Evolutionary conservation across 257 asterid genomes (phyloP).

Genomic region (Primulina eburnea): DNA sequence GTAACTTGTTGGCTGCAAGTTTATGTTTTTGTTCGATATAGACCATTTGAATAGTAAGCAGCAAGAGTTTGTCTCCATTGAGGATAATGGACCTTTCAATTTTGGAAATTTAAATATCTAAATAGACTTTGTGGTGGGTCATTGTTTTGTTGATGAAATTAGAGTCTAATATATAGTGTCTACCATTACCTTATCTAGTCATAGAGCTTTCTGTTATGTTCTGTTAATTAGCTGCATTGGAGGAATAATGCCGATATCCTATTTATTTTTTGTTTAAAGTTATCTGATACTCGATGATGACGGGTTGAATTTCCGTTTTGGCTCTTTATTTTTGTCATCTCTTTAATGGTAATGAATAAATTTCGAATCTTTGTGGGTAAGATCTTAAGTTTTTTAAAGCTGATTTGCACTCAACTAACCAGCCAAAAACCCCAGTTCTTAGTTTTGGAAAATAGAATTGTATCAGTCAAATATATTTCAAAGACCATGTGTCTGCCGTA

Average conservation of each 20-base stretch:
- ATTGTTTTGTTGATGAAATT: constrained; percentile 8
- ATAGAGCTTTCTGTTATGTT: background rate
- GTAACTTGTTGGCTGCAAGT: constrained; percentile 17
- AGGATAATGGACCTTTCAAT: background rate
- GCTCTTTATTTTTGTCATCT: background rate
- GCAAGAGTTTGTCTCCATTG: background rate
- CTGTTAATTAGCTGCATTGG: background rate
- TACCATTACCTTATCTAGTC: background rate
- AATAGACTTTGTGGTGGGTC: background rate
- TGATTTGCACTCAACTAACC: background rate
- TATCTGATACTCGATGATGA: background rate
- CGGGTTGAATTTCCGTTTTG: background rate
- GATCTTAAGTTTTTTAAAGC: background rate
- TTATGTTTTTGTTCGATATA: constrained; percentile 1
- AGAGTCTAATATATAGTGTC: background rate
- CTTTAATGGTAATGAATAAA: background rate
- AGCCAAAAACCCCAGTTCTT: background rate
- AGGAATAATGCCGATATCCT: background rate
- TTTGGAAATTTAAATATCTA: background rate
- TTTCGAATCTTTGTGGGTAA: background rate
- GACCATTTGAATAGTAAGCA: background rate
- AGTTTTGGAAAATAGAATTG: background rate
- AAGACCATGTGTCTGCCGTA: background rate
- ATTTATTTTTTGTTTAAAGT: background rate
- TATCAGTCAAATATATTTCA: too few relatives aligned